Percentiles rank a stretch among this genome's conserved stretches.
phyloP scores from a whole-genome alignment of 495 filamentous ascomycete species.

The Daldinia vernicosa region DNA sequence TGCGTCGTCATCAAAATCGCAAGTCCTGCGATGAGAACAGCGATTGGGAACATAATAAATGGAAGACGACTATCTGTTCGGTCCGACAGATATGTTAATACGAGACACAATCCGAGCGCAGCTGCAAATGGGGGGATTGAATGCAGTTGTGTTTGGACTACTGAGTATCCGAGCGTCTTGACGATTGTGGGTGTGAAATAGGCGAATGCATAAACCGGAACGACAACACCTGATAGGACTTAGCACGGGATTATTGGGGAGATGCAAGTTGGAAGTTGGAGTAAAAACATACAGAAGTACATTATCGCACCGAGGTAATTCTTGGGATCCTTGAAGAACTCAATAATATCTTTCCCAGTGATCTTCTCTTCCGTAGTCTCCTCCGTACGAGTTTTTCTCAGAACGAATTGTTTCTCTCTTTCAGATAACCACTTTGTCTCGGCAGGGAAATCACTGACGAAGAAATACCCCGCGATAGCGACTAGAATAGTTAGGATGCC shows the following conservation, averaged over 20 bases:
- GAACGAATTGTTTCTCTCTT: constrained; percentile 58
- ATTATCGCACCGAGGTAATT: constrained; percentile 71
- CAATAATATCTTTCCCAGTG: constrained; percentile 63
- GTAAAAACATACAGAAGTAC: constrained; percentile 65
- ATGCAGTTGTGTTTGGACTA: constrained; percentile 72
- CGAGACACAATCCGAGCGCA: constrained; percentile 64
- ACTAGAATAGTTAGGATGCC: constrained; percentile 74
- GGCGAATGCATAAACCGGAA: constrained; percentile 70
- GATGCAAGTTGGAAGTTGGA: not conserved
- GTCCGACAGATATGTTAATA: constrained; percentile 64
- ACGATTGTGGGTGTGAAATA: constrained; percentile 74
- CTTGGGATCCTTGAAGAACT: constrained; percentile 72
- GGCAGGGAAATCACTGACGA: constrained; percentile 64
- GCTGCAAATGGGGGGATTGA: constrained; percentile 76
- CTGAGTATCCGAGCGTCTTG: constrained; percentile 62
- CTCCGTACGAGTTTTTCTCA: not conserved
- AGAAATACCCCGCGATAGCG: constrained; percentile 71
- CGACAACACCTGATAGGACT: constrained; percentile 60
- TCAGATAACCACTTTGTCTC: constrained; percentile 66
- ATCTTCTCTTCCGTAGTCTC: constrained; percentile 52
- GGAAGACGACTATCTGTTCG: constrained; percentile 55
- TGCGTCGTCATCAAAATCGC: constrained; percentile 69
- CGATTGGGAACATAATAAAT: constrained; percentile 51
- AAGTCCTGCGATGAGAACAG: constrained; percentile 59
- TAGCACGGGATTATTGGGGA: constrained; percentile 12